Base-by-base conservation (phyloP, 164 flowering plant genomes). In the Echeveria elegans region DNA sequence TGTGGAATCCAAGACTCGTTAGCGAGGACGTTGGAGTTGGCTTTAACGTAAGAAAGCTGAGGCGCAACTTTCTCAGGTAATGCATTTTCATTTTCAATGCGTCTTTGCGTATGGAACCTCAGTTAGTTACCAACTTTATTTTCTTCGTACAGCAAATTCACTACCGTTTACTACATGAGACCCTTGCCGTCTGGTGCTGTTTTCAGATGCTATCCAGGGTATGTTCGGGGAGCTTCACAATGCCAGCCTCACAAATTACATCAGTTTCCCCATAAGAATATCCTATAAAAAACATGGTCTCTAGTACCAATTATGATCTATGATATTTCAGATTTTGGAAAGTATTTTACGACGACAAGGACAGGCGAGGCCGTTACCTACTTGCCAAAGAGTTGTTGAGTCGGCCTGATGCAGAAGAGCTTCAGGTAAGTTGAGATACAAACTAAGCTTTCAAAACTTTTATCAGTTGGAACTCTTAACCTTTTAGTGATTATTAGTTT, bases 1-100 rank as follows among this genome's bases (percentile, higher is more conserved):
- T 94, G 99, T 94, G 99, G 97, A 94, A 94, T 69, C 99, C 99
- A 28, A 92, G 97, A 53, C 94, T 94, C 31, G 61, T 91, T 62
- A 94, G 97, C 72, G 97, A 82, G 73, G 99, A 94, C 68, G 99
- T 94, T 50, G 99, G 99, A 68, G 93, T 94, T 65, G 99, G 99
- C 19, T 77, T 84, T 73, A 94, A 94, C 74, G 99, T 91, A 43
- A 83, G 99, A 56, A 82, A 85, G 61, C 76, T 94, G 72, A 80
- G 90, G 45, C 78, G 87, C 8, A 81, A 78, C 77, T 94, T 94
- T 73, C 72, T 90, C 58, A 86, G 98, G 98, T 90, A 47, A 12
- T 5, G 16, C 0, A 23, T 23, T 6, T 28, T 64, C 10, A 24
- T 38, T 41, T 38, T 41, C 21, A 8, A 31, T 30, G 37, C 24